Base-by-base conservation (phyloP, 805 yeast genomes). In the Brettanomyces naardenensis region DNA sequence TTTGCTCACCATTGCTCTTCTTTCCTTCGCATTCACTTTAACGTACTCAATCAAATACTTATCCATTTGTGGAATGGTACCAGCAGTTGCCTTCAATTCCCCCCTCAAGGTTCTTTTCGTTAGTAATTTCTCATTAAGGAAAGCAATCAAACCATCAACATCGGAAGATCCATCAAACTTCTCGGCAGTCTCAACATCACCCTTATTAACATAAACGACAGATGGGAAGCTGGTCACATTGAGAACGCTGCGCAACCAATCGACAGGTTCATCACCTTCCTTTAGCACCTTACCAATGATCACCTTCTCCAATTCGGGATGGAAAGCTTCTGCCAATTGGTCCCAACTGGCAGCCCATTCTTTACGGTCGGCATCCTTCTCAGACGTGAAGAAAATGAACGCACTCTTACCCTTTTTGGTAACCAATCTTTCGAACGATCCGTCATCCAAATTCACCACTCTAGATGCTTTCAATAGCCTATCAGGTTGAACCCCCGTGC, bases 311-410 rank as follows among this genome's bases (percentile, higher is more conserved):
- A 59, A 46, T 41, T 73, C 69, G 17, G 46, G 47, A 31, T 59
- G 68, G 33, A 71, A 69, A 3, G 69, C 58, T n/a, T 58, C 52
- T 4, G 83, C 79, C 36, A 78, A 57, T 35, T 58, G 44, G 31
- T 65, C 69, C 63, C 75, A 73, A 7, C 54, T 57, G 2, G 82
- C 80, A 40, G 65, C 62, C 59, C 85, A 78, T 51, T 72, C 69
- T 17, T 64, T 69, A 52, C 85, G 77, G 15, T 47, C 43, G 2
- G 34, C 38, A 6, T 39, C 43, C 5, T 35, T 37, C 28, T 68
- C 62, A 13, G 80, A 75, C 4, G 83, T 71, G 48, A 80, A 72
- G 2, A 73, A 67, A 18, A 80, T 66, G 28, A 80, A 52, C 0
- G 67, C 72, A 28, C 51, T 49, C 39, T 73, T 80, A 27, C 55